Base-by-base conservation (phyloP, 2,329 filamentous ascomycete species). In the Colletotrichum phormii region DNA sequence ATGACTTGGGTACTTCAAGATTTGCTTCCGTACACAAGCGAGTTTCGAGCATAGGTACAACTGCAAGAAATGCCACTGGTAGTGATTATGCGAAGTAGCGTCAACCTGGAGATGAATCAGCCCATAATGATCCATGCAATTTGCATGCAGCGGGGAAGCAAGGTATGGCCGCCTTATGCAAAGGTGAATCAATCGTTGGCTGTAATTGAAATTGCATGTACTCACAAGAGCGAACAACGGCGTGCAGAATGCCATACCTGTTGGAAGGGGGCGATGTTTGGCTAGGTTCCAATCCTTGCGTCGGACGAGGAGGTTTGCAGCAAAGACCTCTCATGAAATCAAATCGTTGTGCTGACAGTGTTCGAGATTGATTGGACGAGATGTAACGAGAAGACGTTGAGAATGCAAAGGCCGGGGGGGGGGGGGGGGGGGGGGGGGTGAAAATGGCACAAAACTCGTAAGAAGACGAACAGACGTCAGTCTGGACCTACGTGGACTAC, bases 341-440 rank as follows among this genome's bases (percentile, higher is more conserved):
- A 46, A 42, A 58, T 54, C 12, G 42, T 49, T 22, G 55, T 69
- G 53, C 53, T 66, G 54, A 60, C 61, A 8, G n/a, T 59, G 46
- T 18, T 49, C 24, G 18, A 42, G 37, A 46, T 15, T 42, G 42
- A 15, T 66, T 66, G 54, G 22, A 6, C 42, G 5, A 24, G 31
- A n/a, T 18, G 3, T 7, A n/a, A 49, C 35, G 51, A 46, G 15
- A 24, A n/a, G 31, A 22, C 26, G 42, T 51, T 53, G 29, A 31
- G 22, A 63, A 54, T 58, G 59, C 60, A 53, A 42, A 15, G 18
- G 12, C 49, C 22, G 9, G 24, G 24, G 24, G 26, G 26, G 31
- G 26, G 35, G 62, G 15, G n/a, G n/a, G n/a, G 9, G 24, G 24
- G 24, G 26, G 26, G 31, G 26, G 35, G 62, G 15, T 37, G 33